Evolutionary conservation across 768 basidiomycete genomes (phyloP).

Genomic region (Lentinula lateritia): DNA sequence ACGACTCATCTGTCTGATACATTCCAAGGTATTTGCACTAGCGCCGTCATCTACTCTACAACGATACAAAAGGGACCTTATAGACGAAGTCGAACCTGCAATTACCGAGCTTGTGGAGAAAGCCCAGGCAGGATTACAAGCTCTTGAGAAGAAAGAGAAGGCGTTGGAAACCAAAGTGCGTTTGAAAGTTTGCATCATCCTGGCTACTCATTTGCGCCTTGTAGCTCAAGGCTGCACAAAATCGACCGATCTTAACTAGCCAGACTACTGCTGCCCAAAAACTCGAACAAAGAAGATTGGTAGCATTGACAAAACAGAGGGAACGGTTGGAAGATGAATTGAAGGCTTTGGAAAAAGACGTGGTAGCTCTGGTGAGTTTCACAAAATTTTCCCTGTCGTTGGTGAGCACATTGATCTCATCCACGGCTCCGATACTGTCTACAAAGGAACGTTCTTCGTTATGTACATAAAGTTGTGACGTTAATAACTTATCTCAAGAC

Average conservation of each 20-base stretch:
- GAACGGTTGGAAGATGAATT: slow-evolving; percentile 65
- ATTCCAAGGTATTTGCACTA: slow-evolving; percentile 61
- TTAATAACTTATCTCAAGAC: too few species aligned
- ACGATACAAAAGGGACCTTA: slow-evolving; percentile 68
- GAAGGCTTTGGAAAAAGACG: slow-evolving; percentile 53
- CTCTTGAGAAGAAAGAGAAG: slow-evolving; percentile 57
- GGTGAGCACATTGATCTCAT: too few species aligned
- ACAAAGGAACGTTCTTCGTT: background rate
- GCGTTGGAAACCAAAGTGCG: slow-evolving; percentile 60
- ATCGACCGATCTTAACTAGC: slow-evolving; percentile 39
- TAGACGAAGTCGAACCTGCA: slow-evolving; percentile 77
- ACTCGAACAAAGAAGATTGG: slow-evolving; percentile 59
- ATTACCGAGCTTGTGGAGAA: slow-evolving; percentile 69
- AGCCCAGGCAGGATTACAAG: slow-evolving; percentile 62
- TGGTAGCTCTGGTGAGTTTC: slow-evolving; percentile 45
- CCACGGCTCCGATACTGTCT: too few species aligned
- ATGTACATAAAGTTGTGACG: too few species aligned
- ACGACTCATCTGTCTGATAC: background rate
- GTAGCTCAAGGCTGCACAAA: slow-evolving; percentile 54
- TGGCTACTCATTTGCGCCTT: background rate
- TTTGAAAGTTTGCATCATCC: background rate
- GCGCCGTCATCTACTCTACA: slow-evolving; percentile 69
- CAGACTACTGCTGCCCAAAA: slow-evolving; percentile 53
- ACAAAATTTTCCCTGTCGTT: background rate
- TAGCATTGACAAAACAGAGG: slow-evolving; percentile 60